Base-by-base conservation (phyloP, 768 basidiomycete genomes). In the Kwoniella dendrophila region DNA sequence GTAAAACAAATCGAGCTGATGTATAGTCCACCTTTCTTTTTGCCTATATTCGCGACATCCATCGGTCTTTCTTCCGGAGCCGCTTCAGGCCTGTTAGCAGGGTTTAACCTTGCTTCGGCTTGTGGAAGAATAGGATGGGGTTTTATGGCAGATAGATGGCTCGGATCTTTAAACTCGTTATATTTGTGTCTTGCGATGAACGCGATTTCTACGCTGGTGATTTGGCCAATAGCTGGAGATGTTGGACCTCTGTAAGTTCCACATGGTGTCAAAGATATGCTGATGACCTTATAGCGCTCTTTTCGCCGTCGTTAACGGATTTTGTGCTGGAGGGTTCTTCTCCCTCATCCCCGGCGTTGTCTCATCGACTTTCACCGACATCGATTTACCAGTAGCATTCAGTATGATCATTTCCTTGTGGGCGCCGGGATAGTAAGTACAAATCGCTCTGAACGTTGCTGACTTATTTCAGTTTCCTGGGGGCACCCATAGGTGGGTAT, bases 151-250 rank as follows among this genome's bases (percentile, higher is more conserved):
- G 82, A 83, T 66, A 51, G 26, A 34, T 65, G 70, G 18, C 62
- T 82, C 45, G 82, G 82, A 3, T 77, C 80, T 16, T 74, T 79
- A 41, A 83, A 83, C 67, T 74, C 81, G 43, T 76, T 82, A 62
- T 79, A 81, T 53, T 45, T 78, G n/a, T 69, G 74, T 34, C 73
- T 81, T 64, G 62, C 76, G 49, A 59, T 80, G 33, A 79, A 79
- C 24, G 80, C 80, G 5, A 67, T 80, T 22, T 67, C 76, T 11
- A 79, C 82, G 64, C 72, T 82, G 18, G 59, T 81, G 47, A 67
- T 81, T 32, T 83, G 82, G 82, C 76, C 76, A 0, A 27, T 73
- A n/a, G 66, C 66, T 5, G 54, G 43, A 2, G 58, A 56, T 22
- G 20, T 74, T 2, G 64, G 33, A 18, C 73, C 73, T 2, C 45